These are phyloP conservation scores for Paecilomyces niveus DNA, from an alignment of 2,329 filamentous ascomycete species.

Conservation along the genomic window DNA sequence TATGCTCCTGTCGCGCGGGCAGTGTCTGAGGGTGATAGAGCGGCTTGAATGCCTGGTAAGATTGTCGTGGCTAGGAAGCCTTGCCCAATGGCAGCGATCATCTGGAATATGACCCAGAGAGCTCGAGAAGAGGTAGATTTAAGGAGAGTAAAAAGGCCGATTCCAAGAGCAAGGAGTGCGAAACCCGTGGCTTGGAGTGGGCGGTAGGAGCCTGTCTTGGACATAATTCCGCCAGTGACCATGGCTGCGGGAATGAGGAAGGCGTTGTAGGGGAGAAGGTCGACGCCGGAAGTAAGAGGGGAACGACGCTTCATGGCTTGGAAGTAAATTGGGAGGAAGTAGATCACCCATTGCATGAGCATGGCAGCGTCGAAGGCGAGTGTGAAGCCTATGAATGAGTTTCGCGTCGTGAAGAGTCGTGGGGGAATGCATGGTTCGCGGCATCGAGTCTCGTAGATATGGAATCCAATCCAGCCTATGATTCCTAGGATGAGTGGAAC, in stretches of 20 bases:
- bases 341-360: slow-evolving; percentile 29
- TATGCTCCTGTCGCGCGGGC: slow-evolving; percentile 14
- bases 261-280: slow-evolving; percentile 22
- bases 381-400: slow-evolving; percentile 21
- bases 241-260: slow-evolving; percentile 19
- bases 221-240: slow-evolving; percentile 23
- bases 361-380: slow-evolving; percentile 33
- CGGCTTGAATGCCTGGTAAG: slow-evolving; percentile 17
- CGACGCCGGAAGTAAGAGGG: slow-evolving; percentile 24
- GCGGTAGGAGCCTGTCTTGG: slow-evolving; percentile 26
- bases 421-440: slow-evolving; percentile 34
- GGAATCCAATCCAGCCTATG: slow-evolving; percentile 16
- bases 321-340: slow-evolving; percentile 43
- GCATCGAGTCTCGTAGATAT: slow-evolving; percentile 8
- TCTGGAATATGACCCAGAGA: slow-evolving; percentile 13
- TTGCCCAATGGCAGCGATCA: slow-evolving; percentile 11
- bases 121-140: slow-evolving; percentile 1
- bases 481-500: slow-evolving; percentile 23
- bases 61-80: slow-evolving; percentile 12
- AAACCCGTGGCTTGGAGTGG: slow-evolving; percentile 22
- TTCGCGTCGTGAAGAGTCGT: slow-evolving; percentile 39
- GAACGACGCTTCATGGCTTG: slow-evolving; percentile 31
- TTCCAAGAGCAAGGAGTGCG: slow-evolving; percentile 16
- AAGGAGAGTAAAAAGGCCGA: slow-evolving; percentile 22
- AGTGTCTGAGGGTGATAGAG: slow-evolving; percentile 12